phyloP scores from a whole-genome alignment of 1,284 basidiomycete genomes.

The Hemileia vastatrix region DNA sequence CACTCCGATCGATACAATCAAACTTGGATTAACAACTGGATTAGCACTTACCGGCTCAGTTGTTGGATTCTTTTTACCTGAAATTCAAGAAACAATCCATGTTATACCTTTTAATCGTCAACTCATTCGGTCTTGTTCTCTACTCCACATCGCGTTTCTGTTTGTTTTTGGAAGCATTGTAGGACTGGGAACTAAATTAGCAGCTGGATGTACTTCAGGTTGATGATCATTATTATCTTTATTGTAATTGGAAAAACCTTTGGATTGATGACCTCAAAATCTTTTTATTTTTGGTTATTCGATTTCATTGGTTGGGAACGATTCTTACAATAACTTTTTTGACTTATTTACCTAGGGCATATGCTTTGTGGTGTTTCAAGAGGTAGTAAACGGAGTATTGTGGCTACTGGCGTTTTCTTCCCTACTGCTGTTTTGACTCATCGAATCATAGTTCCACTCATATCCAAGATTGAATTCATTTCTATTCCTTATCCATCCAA shows the following conservation, averaged over 20 bases:
- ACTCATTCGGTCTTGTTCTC: not conserved
- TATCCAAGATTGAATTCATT: no score
- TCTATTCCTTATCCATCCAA: not conserved
- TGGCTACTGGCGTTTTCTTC: slow-evolving; percentile 9
- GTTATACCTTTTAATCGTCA: not conserved
- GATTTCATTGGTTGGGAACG: not conserved
- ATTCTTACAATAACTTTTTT: not conserved
- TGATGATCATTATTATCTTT: not conserved
- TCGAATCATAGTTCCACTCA: slow-evolving; percentile 2
- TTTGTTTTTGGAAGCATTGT: slow-evolving; percentile 3
- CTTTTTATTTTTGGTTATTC: no score
- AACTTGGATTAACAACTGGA: not conserved
- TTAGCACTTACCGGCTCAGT: no score
- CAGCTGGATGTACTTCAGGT: slow-evolving; percentile 15
- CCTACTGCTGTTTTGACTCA: slow-evolving; percentile 13
- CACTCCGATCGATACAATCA: not conserved
- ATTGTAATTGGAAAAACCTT: no score
- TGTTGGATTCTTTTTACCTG: not conserved
- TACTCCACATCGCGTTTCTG: not conserved
- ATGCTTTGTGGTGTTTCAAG: slow-evolving; percentile 15
- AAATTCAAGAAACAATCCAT: slow-evolving; percentile 1
- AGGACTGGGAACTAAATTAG: slow-evolving; percentile 2
- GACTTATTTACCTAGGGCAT: not conserved
- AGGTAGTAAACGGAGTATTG: slow-evolving; percentile 12
- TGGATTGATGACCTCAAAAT: no score